Conservation (phyloP, 2,329 filamentous ascomycete species). For the Hymenoscyphus fraxineus region DNA sequence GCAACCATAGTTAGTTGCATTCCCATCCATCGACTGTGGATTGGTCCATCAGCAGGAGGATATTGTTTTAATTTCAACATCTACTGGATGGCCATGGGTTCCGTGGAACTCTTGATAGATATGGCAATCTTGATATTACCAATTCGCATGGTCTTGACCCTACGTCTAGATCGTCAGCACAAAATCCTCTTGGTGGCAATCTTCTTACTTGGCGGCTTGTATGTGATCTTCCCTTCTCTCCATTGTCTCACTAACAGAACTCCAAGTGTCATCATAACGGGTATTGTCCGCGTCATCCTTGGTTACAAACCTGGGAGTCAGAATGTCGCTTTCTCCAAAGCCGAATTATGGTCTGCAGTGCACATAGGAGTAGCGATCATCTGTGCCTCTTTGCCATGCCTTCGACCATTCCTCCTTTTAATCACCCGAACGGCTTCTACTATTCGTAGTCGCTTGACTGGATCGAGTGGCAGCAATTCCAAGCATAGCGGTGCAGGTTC, state of each 20-base stretch:
- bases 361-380: constrained; percentile 18
- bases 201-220: constrained; percentile 12
- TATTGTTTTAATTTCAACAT: constrained; percentile 8
- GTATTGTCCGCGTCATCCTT: constrained; percentile 13
- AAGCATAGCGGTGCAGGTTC: neutral
- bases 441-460: neutral
- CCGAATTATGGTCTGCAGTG: constrained; percentile 17
- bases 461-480: neutral
- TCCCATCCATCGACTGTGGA: neutral
- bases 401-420: constrained; percentile 11
- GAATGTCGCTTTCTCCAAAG: constrained; percentile 14
- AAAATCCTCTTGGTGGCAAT: constrained; percentile 3
- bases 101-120: constrained; percentile 1
- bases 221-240: neutral
- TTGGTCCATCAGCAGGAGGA: constrained; percentile 1
- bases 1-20: constrained; percentile 2
- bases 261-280: constrained; percentile 15
- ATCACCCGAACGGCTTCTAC: neutral
- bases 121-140: constrained; percentile 4
- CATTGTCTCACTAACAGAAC: neutral
- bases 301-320: constrained; percentile 15
- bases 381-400: constrained; percentile 16
- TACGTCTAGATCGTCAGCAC: constrained; percentile 2
- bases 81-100: constrained; percentile 7
- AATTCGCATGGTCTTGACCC: neutral